Evolutionary conservation across 2,329 filamentous ascomycete species (phyloP).

Genomic region (Colletotrichum tropicicola): DNA sequence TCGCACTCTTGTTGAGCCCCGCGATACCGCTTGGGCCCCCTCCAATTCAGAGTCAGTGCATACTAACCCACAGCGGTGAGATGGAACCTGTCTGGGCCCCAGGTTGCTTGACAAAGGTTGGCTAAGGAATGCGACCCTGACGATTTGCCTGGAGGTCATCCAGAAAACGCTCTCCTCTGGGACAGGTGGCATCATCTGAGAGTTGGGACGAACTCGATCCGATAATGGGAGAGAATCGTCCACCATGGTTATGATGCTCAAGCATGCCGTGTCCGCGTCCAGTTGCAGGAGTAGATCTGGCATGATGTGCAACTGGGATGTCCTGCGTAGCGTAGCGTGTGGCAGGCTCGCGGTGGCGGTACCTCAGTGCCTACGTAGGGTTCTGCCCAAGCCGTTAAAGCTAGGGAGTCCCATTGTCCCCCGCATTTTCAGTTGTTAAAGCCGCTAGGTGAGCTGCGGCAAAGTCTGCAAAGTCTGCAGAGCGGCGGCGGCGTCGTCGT

Average conservation of each 20-base stretch:
- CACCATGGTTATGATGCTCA: not conserved
- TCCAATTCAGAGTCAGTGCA: not conserved
- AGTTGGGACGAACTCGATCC: conserved; percentile 29
- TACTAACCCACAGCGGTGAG: not conserved
- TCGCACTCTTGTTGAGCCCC: not conserved
- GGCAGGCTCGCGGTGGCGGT: not conserved
- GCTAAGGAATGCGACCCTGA: not conserved
- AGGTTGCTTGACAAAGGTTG: not conserved
- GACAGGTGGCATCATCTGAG: conserved; percentile 4
- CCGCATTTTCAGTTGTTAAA: conserved; percentile 20
- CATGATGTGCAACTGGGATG: conserved; percentile 23
- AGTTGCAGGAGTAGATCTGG: conserved; percentile 28
- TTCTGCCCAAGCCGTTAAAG: not conserved
- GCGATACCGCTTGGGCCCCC: conserved; percentile 9
- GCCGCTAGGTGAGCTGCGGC: conserved; percentile 1
- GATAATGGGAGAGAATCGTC: conserved; percentile 1
- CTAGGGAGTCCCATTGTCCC: conserved; percentile 6
- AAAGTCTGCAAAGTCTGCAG: not conserved
- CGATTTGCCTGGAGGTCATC: not conserved
- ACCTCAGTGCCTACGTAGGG: not conserved
- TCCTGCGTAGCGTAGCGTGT: not conserved
- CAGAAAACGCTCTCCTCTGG: not conserved
- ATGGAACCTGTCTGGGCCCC: not conserved
- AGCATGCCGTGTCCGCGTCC: not conserved
- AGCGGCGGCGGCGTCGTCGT: not conserved